Evolutionary conservation across 257 asterid genomes (phyloP).

Genomic region (Rubia yunnanensis): DNA sequence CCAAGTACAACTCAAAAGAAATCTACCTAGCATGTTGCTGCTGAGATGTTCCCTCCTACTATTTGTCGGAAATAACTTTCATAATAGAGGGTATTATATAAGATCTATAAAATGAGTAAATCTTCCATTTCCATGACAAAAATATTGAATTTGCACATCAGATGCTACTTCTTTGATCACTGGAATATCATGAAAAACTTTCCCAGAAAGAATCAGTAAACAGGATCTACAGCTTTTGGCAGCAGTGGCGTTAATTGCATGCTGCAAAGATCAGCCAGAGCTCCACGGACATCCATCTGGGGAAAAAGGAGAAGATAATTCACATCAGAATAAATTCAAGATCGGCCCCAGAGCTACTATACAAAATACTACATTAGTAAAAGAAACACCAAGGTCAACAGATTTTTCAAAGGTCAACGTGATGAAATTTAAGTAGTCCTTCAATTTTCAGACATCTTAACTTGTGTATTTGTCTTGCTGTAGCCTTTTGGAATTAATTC

Average conservation of each 20-base stretch:
- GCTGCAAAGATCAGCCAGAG: slow-evolving; percentile 72
- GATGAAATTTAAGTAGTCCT: background rate
- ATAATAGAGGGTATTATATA: background rate
- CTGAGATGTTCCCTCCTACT: background rate
- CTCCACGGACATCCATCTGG: slow-evolving; percentile 95
- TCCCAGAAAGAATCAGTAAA: slow-evolving; percentile 1
- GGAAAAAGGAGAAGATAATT: background rate
- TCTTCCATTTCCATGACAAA: slow-evolving; percentile 6
- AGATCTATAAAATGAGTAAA: background rate
- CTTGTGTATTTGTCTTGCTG: background rate
- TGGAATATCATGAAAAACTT: background rate
- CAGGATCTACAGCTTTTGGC: slow-evolving; percentile 22
- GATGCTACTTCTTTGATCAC: background rate
- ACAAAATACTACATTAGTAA: slow-evolving; percentile 1
- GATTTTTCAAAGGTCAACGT: background rate
- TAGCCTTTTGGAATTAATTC: background rate
- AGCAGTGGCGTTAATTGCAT: slow-evolving; percentile 58
- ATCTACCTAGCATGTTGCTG: background rate
- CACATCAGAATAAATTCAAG: background rate
- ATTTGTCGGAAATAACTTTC: background rate
- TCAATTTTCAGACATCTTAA: background rate
- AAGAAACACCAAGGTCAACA: background rate
- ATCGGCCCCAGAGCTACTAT: background rate
- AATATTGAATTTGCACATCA: background rate
- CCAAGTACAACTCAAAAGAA: background rate